Base-by-base conservation (phyloP, 148 eudicot species). In the Mesembryanthemum crystallinum region DNA sequence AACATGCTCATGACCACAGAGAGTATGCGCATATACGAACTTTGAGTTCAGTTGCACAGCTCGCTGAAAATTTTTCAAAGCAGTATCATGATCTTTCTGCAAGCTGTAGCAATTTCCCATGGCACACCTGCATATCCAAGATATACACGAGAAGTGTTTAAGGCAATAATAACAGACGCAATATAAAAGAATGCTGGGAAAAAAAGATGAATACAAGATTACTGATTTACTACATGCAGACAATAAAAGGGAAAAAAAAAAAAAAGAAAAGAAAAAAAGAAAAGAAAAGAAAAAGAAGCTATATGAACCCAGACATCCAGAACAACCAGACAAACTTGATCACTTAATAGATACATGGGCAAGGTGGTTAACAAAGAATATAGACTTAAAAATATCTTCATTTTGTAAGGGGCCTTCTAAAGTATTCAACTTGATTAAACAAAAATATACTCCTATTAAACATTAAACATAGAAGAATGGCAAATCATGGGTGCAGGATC, bases 51-150 rank as follows among this genome's bases (percentile, higher is more conserved):
- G 81, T 81, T 91, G 90, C 76, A 91, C 94, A 14, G 94, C 96
- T 73, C 98, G 90, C 84, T 87, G 97, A 64, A 96, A 96, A 76
- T 89, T 92, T 78, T 96, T 96, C 39, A 92, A 85, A 79, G 99
- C 99, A 65, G 90, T 88, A 82, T 96, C 99, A 80, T 96, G 98
- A 81, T 96, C 99, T 80, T 96, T 96, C 82, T 92, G 99, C 82
- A 96, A 88, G 78, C 98, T 92, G 79, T 89, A 96, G 87, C 97
- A 92, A 78, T 96, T 96, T 67, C 99, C 99, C 97, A 92, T 88
- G 67, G 99, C 98, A 89, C 92, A 92, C 97, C 99, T 95, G 88
- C 75, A 84, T 66, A 74, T 73, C 49, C 57, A 64, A 66, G 43
- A 42, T 27, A 69, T 35, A 78, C 24, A 63, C 72, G 54, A 64